Evolutionary conservation across 2,329 filamentous ascomycete genomes (phyloP), one percentile per base, ranked within the genome.

Genomic region (Alternaria sp.): DNA sequence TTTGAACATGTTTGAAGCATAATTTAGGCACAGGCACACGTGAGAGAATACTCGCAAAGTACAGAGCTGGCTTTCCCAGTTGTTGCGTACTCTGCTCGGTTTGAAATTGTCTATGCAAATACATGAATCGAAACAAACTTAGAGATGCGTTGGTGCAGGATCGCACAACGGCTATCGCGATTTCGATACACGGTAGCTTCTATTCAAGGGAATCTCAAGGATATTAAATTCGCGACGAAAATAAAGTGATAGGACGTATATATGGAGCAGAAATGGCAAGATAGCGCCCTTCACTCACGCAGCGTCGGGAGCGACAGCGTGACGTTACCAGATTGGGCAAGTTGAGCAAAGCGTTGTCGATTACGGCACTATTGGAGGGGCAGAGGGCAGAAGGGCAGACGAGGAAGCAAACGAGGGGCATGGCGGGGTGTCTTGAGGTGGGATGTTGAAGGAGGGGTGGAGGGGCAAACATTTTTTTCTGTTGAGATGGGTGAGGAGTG

Each of bases 341-440:
- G 28, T 53, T 53, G 49, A 53, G 49, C 49, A 53, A 41, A 11
- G 23, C 12, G 49, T n/a, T 53, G 49, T 53, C 49, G 49, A 37
- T 53, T 53, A 53, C 49, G 30, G 49, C 49, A 53, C 49, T 53
- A 37, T 37, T 53, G 49, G 49, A 53, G 49, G 49, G 49, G 49
- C 49, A 53, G 49, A 37, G 23, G 20, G 30, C 37, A 41, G 37
- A 41, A 41, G 18, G 43, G 2, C 28, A 53, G 18, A 33, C 20
- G 49, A 53, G 33, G 28, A 37, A 33, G 49, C 49, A 53, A 50
- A 53, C 30, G 49, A 53, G 49, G 49, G 49, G 49, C 49, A 53
- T 53, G 28, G 49, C 49, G 49, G 49, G 49, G 49, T 53, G 49
- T 50, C 12, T 46, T 25, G 25, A 20, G 12, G 46, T 30, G 46